phyloP scores from a whole-genome alignment of 768 basidiomycete species.

The Asterophora parasitica region DNA sequence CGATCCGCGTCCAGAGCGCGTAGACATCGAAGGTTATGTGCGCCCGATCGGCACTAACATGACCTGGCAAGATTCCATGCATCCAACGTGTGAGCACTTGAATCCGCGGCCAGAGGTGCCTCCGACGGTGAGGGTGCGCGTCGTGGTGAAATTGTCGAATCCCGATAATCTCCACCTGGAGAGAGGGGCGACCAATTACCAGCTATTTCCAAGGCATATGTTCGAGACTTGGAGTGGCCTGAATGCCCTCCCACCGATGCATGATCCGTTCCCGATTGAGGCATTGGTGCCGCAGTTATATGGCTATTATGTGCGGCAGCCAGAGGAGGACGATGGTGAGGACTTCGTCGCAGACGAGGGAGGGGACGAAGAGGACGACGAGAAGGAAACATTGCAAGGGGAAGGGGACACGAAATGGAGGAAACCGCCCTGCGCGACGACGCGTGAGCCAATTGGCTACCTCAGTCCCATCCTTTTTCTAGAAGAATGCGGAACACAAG shows the following conservation, averaged over 20 bases:
- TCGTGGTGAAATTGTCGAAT: conserved; percentile 42
- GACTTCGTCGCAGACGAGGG: conserved; percentile 51
- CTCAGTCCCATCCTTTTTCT: conserved; percentile 39
- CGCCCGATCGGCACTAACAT: conserved; percentile 20
- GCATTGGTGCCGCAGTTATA: conserved; percentile 62
- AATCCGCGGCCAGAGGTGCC: conserved; percentile 18
- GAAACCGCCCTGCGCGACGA: conserved; percentile 5
- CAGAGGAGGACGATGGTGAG: conserved; percentile 31
- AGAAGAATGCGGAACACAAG: conserved; percentile 35
- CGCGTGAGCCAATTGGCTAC: conserved; percentile 13
- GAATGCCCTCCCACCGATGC: conserved; percentile 37
- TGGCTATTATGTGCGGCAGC: conserved; percentile 45
- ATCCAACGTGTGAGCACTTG: conserved; percentile 28
- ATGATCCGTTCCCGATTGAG: conserved; percentile 40
- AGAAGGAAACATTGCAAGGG: conserved; percentile 1
- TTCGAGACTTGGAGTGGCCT: conserved; percentile 48
- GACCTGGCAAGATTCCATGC: conserved; percentile 26
- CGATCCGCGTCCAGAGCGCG: conserved; percentile 19
- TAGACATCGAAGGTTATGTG: conserved; percentile 20
- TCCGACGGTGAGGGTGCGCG: conserved; percentile 33
- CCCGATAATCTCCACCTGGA: conserved; percentile 31
- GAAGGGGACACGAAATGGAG: background rate
- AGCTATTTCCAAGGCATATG: conserved; percentile 38
- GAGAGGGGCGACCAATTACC: conserved; percentile 40
- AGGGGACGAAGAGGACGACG: conserved; percentile 20